A percentile compares a stretch with the other conserved stretches of the same genome.
Evolutionary conservation across 176 grass and related monocot species (phyloP).

Genomic region (Aegilops bicornis): DNA sequence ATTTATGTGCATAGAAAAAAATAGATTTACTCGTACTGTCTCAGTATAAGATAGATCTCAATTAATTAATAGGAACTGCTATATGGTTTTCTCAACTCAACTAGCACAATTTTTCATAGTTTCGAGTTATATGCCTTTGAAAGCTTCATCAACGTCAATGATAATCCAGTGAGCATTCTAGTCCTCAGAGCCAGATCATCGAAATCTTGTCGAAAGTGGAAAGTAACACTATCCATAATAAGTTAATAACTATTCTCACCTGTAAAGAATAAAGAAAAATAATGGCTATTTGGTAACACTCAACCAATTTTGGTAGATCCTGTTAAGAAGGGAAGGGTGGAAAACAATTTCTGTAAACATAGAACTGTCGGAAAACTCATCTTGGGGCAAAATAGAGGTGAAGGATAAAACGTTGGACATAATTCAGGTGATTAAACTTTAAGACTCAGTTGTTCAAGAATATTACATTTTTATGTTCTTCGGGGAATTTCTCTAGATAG

Average conservation of each 20-base stretch:
- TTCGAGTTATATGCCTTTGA: slow-evolving; percentile 59
- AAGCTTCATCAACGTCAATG: slow-evolving; percentile 86
- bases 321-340: neutral
- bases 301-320: neutral
- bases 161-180: slow-evolving; percentile 76
- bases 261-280: slow-evolving; percentile 34
- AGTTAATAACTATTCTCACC: slow-evolving; percentile 66
- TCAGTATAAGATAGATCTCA: neutral
- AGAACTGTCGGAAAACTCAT: neutral
- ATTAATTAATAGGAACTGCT: neutral
- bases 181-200: slow-evolving; percentile 84
- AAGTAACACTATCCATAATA: slow-evolving; percentile 73
- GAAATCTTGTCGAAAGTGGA: slow-evolving; percentile 97
- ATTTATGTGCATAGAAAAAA: neutral
- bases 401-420: neutral
- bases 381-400: neutral
- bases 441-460: slow-evolving; percentile 30
- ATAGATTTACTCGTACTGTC: neutral
- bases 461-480: slow-evolving; percentile 73
- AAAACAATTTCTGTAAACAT: neutral
- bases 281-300: neutral
- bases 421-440: slow-evolving; percentile 6
- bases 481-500: slow-evolving; percentile 84
- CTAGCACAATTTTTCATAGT: neutral
- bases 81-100: neutral